Base-by-base conservation (phyloP, 2,329 filamentous ascomycete genomes). In the Raffaelea arxii region DNA sequence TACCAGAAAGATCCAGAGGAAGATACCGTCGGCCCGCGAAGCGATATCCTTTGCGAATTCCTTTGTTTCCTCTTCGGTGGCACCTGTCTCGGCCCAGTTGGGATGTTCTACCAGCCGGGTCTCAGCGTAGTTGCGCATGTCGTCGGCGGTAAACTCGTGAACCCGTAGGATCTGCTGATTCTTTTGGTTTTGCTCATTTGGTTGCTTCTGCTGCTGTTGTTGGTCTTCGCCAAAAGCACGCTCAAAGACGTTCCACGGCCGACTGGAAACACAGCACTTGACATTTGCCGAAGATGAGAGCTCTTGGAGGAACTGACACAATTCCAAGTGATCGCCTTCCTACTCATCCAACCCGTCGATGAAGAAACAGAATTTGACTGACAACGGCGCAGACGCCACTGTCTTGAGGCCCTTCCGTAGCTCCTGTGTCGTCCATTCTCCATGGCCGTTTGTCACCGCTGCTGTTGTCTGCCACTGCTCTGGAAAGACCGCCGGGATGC, bases 311-410 rank as follows among this genome's bases (percentile, higher is more conserved):
- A 43, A 22, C 12, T 35, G 11, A n/a, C 25, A 23, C n/a, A 43
- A 11, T n/a, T 43, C 25, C 11, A 30, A 43, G 19, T 43, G 25
- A 23, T 43, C 41, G 27, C 41, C 41, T 5, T 44, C 43, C 19
- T 38, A 44, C n/a, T 44, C 43, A 14, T 44, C 43, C 19, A 44
- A 18, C 6, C 32, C 43, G 23, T 44, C 43, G 32, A 44, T 44
- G 32, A 44, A 44, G 43, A 44, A 19, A 12, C 43, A 44, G 24
- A 44, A 23, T 23, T 23, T 40, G 21, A 23, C 21, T 19, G 37
- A 23, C 12, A 40, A n/a, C n/a, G n/a, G 10, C 10, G 37, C 18
- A 40, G 37, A 22, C 19, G 37, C 37, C 11, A 40, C 12, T 3
- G 37, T 11, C 21, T 23, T 19, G 16, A 40, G 37, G 16, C 37